Conservation (phyloP, 495 filamentous ascomycete genomes). For the Xylaria telfairii region DNA sequence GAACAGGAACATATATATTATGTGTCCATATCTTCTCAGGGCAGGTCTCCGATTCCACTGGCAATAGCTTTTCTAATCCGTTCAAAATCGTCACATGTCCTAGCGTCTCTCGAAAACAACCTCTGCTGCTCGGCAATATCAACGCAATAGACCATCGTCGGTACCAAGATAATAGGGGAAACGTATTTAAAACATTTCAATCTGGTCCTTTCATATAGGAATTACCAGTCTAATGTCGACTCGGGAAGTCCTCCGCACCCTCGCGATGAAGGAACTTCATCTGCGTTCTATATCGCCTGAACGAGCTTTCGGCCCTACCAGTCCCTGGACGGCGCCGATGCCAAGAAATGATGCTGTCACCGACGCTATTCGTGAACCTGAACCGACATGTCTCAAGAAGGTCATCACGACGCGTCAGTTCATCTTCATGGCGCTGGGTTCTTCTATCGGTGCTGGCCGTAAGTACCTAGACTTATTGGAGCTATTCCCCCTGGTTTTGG, state of each 20-base stretch:
- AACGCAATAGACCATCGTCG: not conserved
- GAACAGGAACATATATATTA: not conserved
- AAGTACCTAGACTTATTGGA: not conserved
- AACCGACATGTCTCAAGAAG: conserved; percentile 26
- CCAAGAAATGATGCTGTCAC: not conserved
- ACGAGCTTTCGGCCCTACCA: not conserved
- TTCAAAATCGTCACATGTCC: not conserved
- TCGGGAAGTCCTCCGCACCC: not conserved
- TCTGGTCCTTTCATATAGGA: not conserved
- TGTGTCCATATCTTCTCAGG: not conserved
- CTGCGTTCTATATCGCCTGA: not conserved
- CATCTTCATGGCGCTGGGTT: conserved; percentile 63
- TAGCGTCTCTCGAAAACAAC: not conserved
- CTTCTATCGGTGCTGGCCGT: conserved; percentile 67
- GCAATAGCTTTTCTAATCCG: not conserved
- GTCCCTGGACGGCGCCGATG: not conserved
- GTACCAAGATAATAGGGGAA: not conserved
- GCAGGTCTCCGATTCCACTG: not conserved
- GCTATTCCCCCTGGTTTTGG: not conserved
- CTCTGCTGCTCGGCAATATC: not conserved
- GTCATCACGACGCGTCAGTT: conserved; percentile 58
- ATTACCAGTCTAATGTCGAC: not conserved
- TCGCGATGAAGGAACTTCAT: not conserved
- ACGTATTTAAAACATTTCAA: not conserved
- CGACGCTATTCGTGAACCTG: not conserved